Evolutionary conservation across 208 protist genomes (phyloP).

Genomic region (Kentomonas sorsogonicus): DNA sequence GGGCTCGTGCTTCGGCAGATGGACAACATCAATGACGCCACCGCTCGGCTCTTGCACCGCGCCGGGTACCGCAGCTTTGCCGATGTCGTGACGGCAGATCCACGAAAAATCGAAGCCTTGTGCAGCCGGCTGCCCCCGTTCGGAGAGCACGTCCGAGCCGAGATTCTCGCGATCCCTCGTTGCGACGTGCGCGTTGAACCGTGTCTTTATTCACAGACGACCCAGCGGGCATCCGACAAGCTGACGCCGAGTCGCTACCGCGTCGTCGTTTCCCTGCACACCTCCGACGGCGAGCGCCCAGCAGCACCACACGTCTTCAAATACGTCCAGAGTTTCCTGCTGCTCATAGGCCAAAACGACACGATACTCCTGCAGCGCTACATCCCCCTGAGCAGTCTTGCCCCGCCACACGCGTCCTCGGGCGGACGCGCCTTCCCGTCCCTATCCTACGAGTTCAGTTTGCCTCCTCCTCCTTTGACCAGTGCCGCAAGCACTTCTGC

Average conservation of each 20-base stretch:
- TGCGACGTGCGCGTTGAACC: slow-evolving; percentile 13
- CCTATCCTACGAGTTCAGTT: slow-evolving; percentile 2
- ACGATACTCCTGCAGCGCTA: slow-evolving; percentile 8
- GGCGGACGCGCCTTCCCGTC: background rate
- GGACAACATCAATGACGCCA: slow-evolving; percentile 46
- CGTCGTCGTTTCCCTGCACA: no score
- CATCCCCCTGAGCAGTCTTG: slow-evolving; percentile 2
- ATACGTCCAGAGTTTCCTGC: no score
- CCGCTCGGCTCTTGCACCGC: slow-evolving; percentile 36
- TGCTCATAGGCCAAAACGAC: slow-evolving; percentile 5
- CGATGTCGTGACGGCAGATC: slow-evolving; percentile 23
- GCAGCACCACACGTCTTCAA: no score
- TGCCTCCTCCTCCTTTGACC: background rate
- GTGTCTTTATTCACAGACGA: no score
- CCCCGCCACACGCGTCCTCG: background rate
- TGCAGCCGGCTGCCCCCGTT: slow-evolving; percentile 68
- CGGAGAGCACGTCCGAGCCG: slow-evolving; percentile 41
- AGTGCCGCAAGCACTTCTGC: background rate
- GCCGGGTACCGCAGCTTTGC: slow-evolving; percentile 44
- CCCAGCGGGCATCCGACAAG: no score
- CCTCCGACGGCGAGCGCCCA: no score
- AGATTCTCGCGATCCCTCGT: slow-evolving; percentile 22
- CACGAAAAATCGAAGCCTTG: slow-evolving; percentile 61
- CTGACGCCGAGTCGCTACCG: no score
- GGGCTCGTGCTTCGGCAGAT: slow-evolving; percentile 66